Evolutionary conservation across 208 protist genomes (phyloP), one percentile per base, ranked within the genome.

Genomic region (Tritrichomonas foetus): DNA sequence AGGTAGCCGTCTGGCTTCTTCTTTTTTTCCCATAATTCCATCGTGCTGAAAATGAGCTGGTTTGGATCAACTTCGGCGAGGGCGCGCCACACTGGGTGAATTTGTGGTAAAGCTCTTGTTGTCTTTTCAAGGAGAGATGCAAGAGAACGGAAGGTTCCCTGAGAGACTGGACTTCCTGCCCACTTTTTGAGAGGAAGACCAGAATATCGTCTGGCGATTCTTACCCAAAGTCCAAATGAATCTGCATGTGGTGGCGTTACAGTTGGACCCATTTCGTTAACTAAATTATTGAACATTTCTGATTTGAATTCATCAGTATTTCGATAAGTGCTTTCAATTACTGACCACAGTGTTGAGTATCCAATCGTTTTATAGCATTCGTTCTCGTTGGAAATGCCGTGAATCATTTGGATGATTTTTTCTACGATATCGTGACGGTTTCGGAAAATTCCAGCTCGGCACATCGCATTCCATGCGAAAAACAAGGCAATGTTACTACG

Each of bases 171-270:
- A 27, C 16, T 53, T 57, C 39, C 30, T 57, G 78, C 41, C 47
- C 47, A 53, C 20, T 89, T 89, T 33, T n/a, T 89, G 11, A 89
- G 41, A 16, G 3, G 78, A 53, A 89, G 47, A n/a, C 16, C 44
- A 47, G 44, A 20, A 27, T 41, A 89, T 5, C 57, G 30, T 57
- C 44, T 53, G 47, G 47, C 33, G 30, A 89, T 89, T 36, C 47
- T 89, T 5, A 53, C 33, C 78, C 78, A 89, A 89, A 89, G 47
- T n/a, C 14, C 41, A 36, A 89, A 57, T 33, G 78, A 89, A 57
- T 89, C 78, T 44, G 44, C 44, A 36, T 89, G 78, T 16, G 78
- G 47, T 57, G 78, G 78, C 8, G 47, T 89, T 22, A 33, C 27
- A 33, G 47, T 49, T 33, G 41, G 9, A 39, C 78, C 78, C 1